Percentiles rank a stretch among this genome's conserved stretches.
phyloP scores from a whole-genome alignment of 805 yeast species.

The Tetrapisispora arboricola region DNA sequence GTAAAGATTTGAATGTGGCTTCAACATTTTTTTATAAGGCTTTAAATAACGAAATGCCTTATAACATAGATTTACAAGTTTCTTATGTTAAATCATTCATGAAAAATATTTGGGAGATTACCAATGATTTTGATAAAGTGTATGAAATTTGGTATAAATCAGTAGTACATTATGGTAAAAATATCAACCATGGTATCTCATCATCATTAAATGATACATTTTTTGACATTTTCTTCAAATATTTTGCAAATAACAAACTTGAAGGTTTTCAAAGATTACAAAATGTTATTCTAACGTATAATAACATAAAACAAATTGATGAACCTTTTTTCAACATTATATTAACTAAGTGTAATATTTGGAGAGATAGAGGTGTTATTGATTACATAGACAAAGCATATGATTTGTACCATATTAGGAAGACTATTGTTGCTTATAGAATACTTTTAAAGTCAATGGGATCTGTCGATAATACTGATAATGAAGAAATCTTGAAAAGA shows the following conservation, averaged over 20 bases:
- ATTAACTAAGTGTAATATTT: constrained; percentile 51
- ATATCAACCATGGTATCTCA: constrained; percentile 57
- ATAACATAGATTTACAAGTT: constrained; percentile 58
- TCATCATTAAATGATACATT: constrained; percentile 62
- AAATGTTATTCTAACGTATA: constrained; percentile 45
- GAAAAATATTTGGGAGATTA: constrained; percentile 47
- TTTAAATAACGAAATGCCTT: constrained; percentile 59
- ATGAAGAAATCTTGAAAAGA: constrained; percentile 42
- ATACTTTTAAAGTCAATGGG: constrained; percentile 66
- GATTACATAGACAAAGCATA: constrained; percentile 55
- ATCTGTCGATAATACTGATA: constrained; percentile 40
- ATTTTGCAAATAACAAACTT: constrained; percentile 37
- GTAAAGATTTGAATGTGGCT: constrained; percentile 62
- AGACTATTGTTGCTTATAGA: constrained; percentile 63
- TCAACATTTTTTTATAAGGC: constrained; percentile 68
- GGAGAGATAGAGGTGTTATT: constrained; percentile 59
- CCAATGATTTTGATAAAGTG: constrained; percentile 48
- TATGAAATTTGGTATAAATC: constrained; percentile 55
- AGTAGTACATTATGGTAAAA: constrained; percentile 45
- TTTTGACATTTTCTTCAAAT: constrained; percentile 56
- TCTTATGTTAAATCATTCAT: constrained; percentile 60
- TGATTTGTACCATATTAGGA: constrained; percentile 43
- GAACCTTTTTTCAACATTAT: constrained; percentile 77
- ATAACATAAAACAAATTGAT: constrained; percentile 50
- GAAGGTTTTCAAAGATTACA: constrained; percentile 51